phyloP scores from a whole-genome alignment of 768 basidiomycete species.

The Suillus placidus region DNA sequence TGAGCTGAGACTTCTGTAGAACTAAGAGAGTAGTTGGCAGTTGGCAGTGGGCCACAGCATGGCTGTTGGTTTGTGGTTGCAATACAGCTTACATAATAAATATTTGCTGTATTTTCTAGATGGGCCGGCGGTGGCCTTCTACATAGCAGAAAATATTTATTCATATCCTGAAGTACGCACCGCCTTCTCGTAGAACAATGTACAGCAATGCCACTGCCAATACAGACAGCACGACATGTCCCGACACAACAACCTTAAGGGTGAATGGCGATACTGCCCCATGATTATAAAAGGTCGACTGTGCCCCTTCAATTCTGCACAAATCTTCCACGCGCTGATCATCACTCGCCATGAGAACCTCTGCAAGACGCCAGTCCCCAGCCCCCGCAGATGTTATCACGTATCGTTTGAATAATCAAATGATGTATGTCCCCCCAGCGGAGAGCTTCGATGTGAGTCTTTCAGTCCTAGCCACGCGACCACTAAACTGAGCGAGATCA shows the following conservation, averaged over 20 bases:
- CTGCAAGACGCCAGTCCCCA: conserved; percentile 22
- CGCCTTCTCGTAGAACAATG: too few species aligned
- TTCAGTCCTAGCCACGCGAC: not conserved
- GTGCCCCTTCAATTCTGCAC: not conserved
- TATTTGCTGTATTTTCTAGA: too few species aligned
- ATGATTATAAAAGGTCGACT: not conserved
- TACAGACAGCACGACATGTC: too few species aligned
- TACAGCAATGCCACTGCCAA: too few species aligned
- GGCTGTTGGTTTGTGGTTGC: too few species aligned
- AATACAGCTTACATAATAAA: too few species aligned
- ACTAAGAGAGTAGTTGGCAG: not conserved
- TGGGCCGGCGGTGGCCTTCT: too few species aligned
- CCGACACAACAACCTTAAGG: not conserved
- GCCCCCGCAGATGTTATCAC: conserved; percentile 48
- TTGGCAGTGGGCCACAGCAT: not conserved
- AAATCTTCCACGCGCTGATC: not conserved
- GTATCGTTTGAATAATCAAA: conserved; percentile 44
- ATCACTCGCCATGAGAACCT: not conserved
- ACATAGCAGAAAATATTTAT: too few species aligned
- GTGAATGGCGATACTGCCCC: not conserved
- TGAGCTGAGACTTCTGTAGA: not conserved
- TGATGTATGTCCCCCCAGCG: conserved; percentile 56
- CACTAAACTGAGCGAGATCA: not conserved
- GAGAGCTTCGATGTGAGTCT: conserved; percentile 44
- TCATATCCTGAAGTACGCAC: too few species aligned